Conservation (phyloP, 2,329 filamentous ascomycete genomes). For the Incumbomyces lentus region DNA sequence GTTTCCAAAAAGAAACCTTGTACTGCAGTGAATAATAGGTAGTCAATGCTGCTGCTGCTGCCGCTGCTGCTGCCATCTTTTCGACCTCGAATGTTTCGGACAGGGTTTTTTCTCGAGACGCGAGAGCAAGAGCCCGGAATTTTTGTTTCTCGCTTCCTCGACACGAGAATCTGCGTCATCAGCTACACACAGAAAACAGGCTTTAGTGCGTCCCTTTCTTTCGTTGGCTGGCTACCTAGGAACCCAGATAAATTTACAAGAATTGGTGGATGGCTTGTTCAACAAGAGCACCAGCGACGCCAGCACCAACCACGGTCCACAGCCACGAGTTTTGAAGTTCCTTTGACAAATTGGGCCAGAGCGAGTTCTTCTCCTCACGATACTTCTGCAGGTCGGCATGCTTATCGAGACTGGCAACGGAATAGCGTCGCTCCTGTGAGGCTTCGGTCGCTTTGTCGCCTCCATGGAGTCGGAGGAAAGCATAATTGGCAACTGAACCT, state of each 20-base stretch:
- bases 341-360: conserved; percentile 43
- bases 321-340: conserved; percentile 48
- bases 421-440: conserved; percentile 44
- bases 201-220: too few relatives aligned
- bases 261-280: conserved; percentile 28
- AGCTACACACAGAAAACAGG: too few relatives aligned
- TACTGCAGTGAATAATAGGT: too few relatives aligned
- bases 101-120: too few relatives aligned
- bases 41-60: too few relatives aligned
- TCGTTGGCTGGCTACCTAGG: too few relatives aligned
- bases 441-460: conserved; percentile 48
- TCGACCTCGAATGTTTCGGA: too few relatives aligned
- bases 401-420: conserved; percentile 33
- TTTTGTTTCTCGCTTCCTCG: too few relatives aligned
- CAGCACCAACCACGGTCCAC: conserved; percentile 42
- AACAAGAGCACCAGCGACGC: conserved; percentile 38
- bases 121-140: not conserved
- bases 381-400: conserved; percentile 44
- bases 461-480: conserved; percentile 47
- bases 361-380: conserved; percentile 46
- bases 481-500: conserved; percentile 48
- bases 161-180: too few relatives aligned
- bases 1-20: too few relatives aligned
- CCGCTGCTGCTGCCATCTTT: too few relatives aligned
- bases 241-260: not conserved